Evolutionary conservation across 2,329 filamentous ascomycete genomes (phyloP).

Genomic region (Diaporthe vaccinii): DNA sequence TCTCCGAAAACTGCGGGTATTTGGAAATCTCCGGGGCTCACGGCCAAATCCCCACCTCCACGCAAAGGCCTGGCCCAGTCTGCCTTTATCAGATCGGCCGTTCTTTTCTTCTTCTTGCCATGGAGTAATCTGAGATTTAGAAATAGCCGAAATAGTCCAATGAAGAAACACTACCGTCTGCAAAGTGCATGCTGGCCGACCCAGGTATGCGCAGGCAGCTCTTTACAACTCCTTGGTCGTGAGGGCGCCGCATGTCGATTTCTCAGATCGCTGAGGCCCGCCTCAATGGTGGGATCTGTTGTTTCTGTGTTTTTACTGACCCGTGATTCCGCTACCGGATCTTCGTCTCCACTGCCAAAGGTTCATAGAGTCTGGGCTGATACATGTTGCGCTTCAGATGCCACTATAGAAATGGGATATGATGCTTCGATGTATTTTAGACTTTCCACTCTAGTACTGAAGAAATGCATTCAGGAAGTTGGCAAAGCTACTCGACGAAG

Average conservation of each 20-base stretch:
- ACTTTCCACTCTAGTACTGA: too few relatives aligned
- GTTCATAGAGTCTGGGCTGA: too few relatives aligned
- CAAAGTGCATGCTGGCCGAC: not conserved
- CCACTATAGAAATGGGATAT: too few relatives aligned
- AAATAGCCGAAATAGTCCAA: not conserved
- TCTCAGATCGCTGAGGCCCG: not conserved
- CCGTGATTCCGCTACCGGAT: too few relatives aligned
- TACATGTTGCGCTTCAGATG: too few relatives aligned
- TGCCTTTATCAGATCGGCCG: constrained; percentile 17
- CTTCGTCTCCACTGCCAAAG: too few relatives aligned
- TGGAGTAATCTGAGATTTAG: not conserved
- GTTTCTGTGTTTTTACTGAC: too few relatives aligned
- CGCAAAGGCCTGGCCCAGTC: not conserved
- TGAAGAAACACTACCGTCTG: not conserved
- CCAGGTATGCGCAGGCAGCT: not conserved
- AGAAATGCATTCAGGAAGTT: too few relatives aligned
- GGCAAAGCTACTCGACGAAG: too few relatives aligned
- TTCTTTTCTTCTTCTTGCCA: constrained; percentile 1
- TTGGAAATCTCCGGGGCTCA: not conserved
- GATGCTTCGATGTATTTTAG: too few relatives aligned
- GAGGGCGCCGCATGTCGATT: not conserved
- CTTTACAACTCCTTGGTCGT: not conserved
- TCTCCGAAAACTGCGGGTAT: not conserved
- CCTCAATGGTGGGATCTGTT: too few relatives aligned
- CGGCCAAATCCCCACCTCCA: not conserved